Evolutionary conservation across 176 grass and related monocot genomes (phyloP).

Genomic region (Oryza rufipogon): DNA sequence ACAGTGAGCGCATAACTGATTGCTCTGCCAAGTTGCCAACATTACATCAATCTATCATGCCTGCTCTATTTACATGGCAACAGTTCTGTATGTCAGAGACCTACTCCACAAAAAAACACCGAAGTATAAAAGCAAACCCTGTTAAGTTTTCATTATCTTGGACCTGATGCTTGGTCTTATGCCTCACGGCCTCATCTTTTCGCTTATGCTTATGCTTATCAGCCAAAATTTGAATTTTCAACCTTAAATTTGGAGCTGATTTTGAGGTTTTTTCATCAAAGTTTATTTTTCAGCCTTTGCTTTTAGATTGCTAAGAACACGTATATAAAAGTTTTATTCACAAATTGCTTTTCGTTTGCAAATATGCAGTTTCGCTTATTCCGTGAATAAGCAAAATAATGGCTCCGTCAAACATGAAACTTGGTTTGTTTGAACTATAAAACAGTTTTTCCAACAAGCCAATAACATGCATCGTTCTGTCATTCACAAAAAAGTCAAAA

Average conservation of each 20-base stretch:
- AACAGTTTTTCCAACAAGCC: background rate
- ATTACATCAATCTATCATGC: background rate
- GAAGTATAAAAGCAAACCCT: background rate
- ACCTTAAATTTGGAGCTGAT: too few species aligned
- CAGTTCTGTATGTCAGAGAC: background rate
- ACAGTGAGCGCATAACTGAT: background rate
- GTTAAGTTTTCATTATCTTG: background rate
- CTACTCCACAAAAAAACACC: background rate
- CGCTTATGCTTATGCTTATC: too few species aligned
- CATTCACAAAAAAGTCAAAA: conserved; percentile 23
- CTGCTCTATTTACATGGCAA: background rate
- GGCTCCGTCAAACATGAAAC: background rate
- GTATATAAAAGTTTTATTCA: too few species aligned
- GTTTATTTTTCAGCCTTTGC: too few species aligned
- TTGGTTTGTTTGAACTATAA: background rate
- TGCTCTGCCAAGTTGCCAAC: background rate
- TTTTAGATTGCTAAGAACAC: too few species aligned
- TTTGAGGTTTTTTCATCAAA: too few species aligned
- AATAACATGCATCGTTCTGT: background rate
- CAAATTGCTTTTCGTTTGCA: too few species aligned
- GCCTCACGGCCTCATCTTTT: background rate
- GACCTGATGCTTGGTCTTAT: background rate
- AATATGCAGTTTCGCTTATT: too few species aligned
- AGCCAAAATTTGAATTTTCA: too few species aligned
- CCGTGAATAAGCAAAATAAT: too few species aligned